Percentiles rank a stretch among this genome's conserved stretches.
phyloP scores from a whole-genome alignment of 2,329 filamentous ascomycete species.

The Exophiala lecanii-corni region DNA sequence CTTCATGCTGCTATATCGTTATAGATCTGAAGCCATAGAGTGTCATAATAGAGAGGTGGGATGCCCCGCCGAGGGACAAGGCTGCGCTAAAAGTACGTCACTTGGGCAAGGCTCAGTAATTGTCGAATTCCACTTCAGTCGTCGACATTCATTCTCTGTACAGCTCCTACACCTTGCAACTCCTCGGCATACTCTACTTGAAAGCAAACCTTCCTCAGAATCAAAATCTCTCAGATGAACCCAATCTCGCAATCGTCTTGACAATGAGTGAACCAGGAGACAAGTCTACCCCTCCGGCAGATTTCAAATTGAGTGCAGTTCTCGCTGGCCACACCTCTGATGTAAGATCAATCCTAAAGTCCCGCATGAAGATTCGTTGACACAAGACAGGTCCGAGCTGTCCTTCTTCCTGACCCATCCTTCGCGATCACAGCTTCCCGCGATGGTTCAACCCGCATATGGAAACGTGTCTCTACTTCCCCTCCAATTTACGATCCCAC shows the following conservation, averaged over 20 bases:
- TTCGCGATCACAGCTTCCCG: conserved; percentile 79
- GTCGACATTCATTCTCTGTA: not conserved
- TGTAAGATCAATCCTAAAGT: conserved; percentile 64
- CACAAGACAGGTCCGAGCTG: conserved; percentile 69
- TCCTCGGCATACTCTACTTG: not conserved
- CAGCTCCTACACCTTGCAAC: not conserved
- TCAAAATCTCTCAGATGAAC: not conserved
- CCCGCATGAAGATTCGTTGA: conserved; percentile 19
- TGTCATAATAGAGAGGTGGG: too few relatives aligned
- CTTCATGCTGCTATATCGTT: too few relatives aligned
- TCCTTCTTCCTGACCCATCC: conserved; percentile 69
- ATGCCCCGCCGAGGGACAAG: too few relatives aligned
- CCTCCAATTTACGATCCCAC: conserved; percentile 71
- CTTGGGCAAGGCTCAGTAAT: not conserved
- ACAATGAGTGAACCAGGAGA: not conserved
- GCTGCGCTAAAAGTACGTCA: not conserved
- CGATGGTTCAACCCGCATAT: conserved; percentile 84
- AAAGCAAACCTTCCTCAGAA: too few relatives aligned
- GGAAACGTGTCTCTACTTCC: conserved; percentile 63
- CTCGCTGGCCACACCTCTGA: conserved; percentile 88
- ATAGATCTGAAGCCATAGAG: too few relatives aligned
- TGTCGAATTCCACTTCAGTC: not conserved
- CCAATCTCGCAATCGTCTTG: not conserved
- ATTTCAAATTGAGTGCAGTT: conserved; percentile 77
- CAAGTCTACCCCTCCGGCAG: conserved; percentile 3